Evolutionary conservation across 1,284 basidiomycete species (phyloP).

Genomic region (Microbotryomycetes sp.): DNA sequence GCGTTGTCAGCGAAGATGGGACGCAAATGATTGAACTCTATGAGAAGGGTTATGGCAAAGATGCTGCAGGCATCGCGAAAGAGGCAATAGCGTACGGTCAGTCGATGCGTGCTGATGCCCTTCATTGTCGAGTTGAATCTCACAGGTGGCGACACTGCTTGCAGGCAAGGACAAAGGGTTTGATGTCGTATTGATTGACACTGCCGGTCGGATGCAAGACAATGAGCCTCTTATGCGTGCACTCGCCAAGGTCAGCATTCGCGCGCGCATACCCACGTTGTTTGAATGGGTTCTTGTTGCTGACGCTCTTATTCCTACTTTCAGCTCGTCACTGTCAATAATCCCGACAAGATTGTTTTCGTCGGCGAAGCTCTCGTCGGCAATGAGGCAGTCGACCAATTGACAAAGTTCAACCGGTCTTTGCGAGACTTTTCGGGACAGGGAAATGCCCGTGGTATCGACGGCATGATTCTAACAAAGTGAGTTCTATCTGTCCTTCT

Average conservation of each 20-base stretch:
- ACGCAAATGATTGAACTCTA: constrained; percentile 71
- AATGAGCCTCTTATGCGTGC: constrained; percentile 99
- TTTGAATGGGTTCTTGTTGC: not conserved
- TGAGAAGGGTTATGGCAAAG: constrained; percentile 96
- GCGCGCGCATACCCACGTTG: not conserved
- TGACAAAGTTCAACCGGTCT: constrained; percentile 87
- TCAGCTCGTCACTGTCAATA: constrained; percentile 80
- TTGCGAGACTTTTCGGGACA: constrained; percentile 77
- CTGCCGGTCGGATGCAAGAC: constrained; percentile 97
- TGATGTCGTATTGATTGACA: constrained; percentile 92
- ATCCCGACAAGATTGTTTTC: constrained; percentile 90
- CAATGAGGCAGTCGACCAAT: constrained; percentile 92
- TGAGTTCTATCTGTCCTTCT: not conserved
- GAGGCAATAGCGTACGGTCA: constrained; percentile 84
- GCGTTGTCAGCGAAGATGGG: constrained; percentile 22
- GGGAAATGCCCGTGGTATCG: constrained; percentile 74
- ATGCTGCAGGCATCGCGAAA: constrained; percentile 92
- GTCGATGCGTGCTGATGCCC: constrained; percentile 24
- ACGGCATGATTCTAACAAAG: constrained; percentile 93
- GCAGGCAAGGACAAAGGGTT: constrained; percentile 76
- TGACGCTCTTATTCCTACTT: not conserved
- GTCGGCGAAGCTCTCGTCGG: constrained; percentile 94
- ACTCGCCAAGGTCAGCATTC: constrained; percentile 66
- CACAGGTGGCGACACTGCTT: not conserved
- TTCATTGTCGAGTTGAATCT: not conserved